phyloP scores from a whole-genome alignment of 2,329 filamentous ascomycete genomes.

The Phialemoniopsis sp. region DNA sequence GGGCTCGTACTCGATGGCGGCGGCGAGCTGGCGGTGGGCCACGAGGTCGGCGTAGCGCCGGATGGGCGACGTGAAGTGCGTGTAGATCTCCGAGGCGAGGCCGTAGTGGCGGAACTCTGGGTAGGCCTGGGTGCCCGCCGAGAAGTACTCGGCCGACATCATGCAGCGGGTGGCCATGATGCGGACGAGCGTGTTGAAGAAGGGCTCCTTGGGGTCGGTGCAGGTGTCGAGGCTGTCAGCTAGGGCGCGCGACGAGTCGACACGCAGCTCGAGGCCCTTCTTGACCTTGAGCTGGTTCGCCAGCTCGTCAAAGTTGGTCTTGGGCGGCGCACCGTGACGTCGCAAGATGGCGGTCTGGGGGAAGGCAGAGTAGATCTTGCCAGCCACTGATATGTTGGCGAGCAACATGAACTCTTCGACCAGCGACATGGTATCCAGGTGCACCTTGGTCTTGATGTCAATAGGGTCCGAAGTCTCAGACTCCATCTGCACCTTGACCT shows the following conservation, averaged over 20 bases:
- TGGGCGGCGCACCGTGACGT: conserved; percentile 86
- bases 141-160: conserved; percentile 99
- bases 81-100: conserved; percentile 94
- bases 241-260: conserved; percentile 86
- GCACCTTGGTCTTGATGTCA: conserved; percentile 92
- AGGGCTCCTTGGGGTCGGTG: conserved; percentile 74
- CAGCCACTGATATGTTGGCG: conserved; percentile 91
- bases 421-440: conserved; percentile 92
- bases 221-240: conserved; percentile 89
- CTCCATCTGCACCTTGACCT: conserved; percentile 93
- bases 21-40: conserved; percentile 89
- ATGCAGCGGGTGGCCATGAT: conserved; percentile 98
- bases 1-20: conserved; percentile 88
- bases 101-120: conserved; percentile 97
- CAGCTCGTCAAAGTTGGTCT: conserved; percentile 95
- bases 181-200: conserved; percentile 97
- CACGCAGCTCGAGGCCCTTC: conserved; percentile 72
- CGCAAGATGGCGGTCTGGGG: conserved; percentile 93
- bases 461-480: conserved; percentile 94
- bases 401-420: conserved; percentile 99
- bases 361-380: conserved; percentile 85
- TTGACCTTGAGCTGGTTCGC: conserved; percentile 87
- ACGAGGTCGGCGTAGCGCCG: conserved; percentile 96
- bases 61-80: conserved; percentile 96
- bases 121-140: conserved; percentile 86